phyloP scores from a whole-genome alignment of 2,329 filamentous ascomycete species.

The Allantophomopsis lycopodina region DNA sequence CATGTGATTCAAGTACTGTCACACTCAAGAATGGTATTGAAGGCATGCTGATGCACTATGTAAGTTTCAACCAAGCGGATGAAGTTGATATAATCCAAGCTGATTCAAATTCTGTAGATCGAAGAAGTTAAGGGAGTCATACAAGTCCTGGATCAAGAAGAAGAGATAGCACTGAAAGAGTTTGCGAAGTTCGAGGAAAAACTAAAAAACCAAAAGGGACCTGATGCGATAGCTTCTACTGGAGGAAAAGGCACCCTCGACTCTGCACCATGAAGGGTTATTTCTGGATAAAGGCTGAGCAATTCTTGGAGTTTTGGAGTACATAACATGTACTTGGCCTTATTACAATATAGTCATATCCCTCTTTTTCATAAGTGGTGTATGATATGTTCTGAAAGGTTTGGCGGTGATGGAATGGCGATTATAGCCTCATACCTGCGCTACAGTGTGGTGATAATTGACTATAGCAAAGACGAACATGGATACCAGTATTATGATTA shows the following conservation, averaged over 20 bases:
- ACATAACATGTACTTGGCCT: too few relatives aligned
- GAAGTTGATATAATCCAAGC: not conserved
- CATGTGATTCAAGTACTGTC: slow-evolving; percentile 92
- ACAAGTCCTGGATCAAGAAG: slow-evolving; percentile 79
- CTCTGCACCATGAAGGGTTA: slow-evolving; percentile 9
- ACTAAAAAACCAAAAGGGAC: slow-evolving; percentile 35
- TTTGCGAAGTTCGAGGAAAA: slow-evolving; percentile 92
- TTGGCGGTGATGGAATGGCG: too few relatives aligned
- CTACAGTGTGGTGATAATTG: too few relatives aligned
- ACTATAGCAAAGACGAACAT: too few relatives aligned
- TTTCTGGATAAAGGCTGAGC: not conserved
- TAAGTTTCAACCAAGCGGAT: slow-evolving; percentile 30
- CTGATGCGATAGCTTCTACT: not conserved
- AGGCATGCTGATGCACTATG: slow-evolving; percentile 95
- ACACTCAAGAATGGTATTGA: slow-evolving; percentile 97
- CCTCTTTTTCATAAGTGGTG: too few relatives aligned
- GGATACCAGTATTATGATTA: too few relatives aligned
- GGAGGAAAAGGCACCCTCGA: slow-evolving; percentile 12
- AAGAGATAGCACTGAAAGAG: slow-evolving; percentile 71
- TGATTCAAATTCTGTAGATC: slow-evolving; percentile 38
- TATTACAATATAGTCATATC: too few relatives aligned
- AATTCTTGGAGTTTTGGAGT: not conserved
- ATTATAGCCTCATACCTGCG: too few relatives aligned
- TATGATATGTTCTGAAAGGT: too few relatives aligned
- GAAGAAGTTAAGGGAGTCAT: slow-evolving; percentile 86